These are phyloP conservation scores for Pigoraptor vietnamica DNA, from an alignment of 78 protist species.

Conservation along the genomic window DNA sequence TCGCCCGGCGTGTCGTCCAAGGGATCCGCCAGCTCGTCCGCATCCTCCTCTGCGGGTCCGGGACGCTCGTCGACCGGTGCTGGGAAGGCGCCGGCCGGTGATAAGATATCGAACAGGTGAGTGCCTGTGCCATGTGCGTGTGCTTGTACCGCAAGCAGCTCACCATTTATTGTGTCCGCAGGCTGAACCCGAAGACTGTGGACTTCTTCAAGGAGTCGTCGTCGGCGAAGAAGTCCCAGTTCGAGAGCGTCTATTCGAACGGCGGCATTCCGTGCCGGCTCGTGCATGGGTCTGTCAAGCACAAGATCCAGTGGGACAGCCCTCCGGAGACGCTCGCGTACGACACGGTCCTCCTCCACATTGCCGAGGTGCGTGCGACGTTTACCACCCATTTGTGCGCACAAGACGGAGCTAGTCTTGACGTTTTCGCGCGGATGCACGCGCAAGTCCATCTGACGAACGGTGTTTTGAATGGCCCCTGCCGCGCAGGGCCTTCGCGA, in stretches of 20 bases:
- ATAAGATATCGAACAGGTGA: neutral
- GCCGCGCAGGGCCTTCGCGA: neutral
- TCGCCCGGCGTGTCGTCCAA: neutral
- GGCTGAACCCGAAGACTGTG: neutral
- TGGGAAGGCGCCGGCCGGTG: neutral
- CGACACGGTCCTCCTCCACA: neutral
- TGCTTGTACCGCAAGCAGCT: too few relatives aligned
- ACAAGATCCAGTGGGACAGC: neutral
- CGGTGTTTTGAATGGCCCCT: neutral
- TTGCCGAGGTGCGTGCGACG: neutral
- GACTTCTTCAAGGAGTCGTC: neutral
- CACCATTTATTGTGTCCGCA: too few relatives aligned
- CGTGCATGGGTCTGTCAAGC: neutral
- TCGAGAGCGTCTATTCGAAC: neutral
- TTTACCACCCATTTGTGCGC: neutral
- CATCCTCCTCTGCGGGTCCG: neutral
- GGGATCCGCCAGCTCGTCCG: neutral
- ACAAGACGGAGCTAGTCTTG: neutral
- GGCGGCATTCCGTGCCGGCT: neutral
- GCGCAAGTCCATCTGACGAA: too few relatives aligned
- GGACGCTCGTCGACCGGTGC: neutral
- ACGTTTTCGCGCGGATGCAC: too few relatives aligned
- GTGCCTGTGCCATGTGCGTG: neutral
- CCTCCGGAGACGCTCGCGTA: neutral
- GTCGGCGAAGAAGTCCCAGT: neutral